Base-by-base conservation (phyloP, 2,329 filamentous ascomycete species). In the Diaporthe sp. region DNA sequence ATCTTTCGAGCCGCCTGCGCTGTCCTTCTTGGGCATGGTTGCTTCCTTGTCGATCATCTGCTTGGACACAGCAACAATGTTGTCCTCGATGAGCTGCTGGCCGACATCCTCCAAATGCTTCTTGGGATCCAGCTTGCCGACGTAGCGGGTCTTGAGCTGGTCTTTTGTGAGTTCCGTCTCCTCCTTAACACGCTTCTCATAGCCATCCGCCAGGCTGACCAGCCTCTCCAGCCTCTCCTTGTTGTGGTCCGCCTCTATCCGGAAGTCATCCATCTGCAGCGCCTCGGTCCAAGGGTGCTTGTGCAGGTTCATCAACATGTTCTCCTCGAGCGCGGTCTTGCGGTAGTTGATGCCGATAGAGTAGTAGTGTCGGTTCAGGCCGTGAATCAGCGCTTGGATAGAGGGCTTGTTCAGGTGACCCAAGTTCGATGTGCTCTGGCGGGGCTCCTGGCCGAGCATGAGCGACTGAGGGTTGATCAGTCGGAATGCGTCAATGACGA, bases 31-130 rank as follows among this genome's bases (percentile, higher is more conserved):
- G 28, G 96, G 95, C 85, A 98, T 94, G 7, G 95, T 97, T 4
- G 97, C 97, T 85, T 99, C 97, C 88, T 98, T 98, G 88, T 98
- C 97, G 81, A 99, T 98, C 96, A 99, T 98, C 85, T 98, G 97
- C 84, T 96, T 91, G 78, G 95, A 97, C n/a, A 99, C 96, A 4
- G 95, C 95, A 17, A 99, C 97, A 78, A 99, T 99, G 86, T 99
- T 99, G 90, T 99, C 97, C 87, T 99, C 97, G 81, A 99, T 98
- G 78, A 98, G 90, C 84, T 97, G 93, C 86, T 98, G 96, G 73
- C 97, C 97, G 62, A 99, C 95, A 80, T 98, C 95, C 85, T 98
- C 96, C 82, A 99, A 90, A 84, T 99, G 97, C 89, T 99, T 99
- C 93, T 99, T 99, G 74, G 97, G 97, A 82, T 99, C 97, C 75